phyloP scores from a whole-genome alignment of 2,329 filamentous ascomycete genomes.

The Fusarium concolor region DNA sequence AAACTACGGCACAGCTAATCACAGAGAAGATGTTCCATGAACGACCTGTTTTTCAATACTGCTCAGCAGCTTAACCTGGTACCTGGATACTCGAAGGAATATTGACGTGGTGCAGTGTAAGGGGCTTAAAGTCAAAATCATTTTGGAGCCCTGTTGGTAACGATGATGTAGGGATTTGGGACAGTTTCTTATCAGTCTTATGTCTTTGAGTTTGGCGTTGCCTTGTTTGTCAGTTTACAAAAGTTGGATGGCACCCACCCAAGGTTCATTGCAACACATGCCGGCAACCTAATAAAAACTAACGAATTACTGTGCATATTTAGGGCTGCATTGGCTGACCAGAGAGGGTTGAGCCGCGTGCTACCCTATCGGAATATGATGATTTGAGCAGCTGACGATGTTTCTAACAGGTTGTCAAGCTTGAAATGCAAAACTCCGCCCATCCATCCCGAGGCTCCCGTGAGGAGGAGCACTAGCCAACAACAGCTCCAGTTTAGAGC shows the following conservation, averaged over 20 bases:
- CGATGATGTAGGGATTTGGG: background rate
- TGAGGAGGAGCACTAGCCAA: background rate
- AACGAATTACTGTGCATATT: background rate
- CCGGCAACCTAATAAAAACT: background rate
- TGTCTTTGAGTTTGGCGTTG: background rate
- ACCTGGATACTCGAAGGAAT: background rate
- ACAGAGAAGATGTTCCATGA: background rate
- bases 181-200: background rate
- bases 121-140: background rate
- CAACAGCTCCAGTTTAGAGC: background rate
- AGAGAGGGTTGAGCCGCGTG: conserved; percentile 10
- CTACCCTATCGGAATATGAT: conserved; percentile 16
- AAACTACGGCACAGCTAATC: background rate
- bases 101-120: background rate
- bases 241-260: background rate
- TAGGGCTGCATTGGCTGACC: conserved; percentile 22
- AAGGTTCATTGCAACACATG: background rate
- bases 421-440: background rate
- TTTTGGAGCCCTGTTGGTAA: background rate
- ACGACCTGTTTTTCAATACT: background rate
- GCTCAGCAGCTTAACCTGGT: background rate
- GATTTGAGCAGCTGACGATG: conserved; percentile 10
- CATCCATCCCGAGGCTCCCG: conserved; percentile 19
- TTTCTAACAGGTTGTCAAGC: background rate
- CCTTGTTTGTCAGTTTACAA: background rate